These are phyloP conservation scores for Coemansia sp. DNA, from an alignment of 192 early-diverging fungal genomes.

Conservation along the genomic window DNA sequence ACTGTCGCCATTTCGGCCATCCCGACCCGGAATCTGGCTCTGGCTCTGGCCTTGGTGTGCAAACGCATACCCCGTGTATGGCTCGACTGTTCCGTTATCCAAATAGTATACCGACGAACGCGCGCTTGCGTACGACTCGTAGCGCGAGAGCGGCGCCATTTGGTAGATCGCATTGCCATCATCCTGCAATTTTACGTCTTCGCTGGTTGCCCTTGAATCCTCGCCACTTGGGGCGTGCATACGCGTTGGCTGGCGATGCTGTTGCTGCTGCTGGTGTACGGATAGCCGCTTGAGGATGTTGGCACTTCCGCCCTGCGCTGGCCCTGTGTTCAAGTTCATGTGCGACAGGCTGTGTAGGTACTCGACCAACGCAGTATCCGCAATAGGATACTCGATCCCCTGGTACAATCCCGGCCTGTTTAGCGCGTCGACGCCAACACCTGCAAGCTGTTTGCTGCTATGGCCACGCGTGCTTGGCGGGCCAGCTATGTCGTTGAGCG, in stretches of 20 bases:
- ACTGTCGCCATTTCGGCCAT: not conserved
- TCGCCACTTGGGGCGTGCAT: not conserved
- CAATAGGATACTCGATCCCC: slow-evolving; percentile 31
- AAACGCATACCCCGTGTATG: slow-evolving; percentile 52
- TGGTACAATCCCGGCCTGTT: slow-evolving; percentile 46
- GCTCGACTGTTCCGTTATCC: slow-evolving; percentile 42
- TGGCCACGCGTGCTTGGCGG: slow-evolving; percentile 6
- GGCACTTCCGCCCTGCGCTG: slow-evolving; percentile 3
- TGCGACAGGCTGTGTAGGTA: slow-evolving; percentile 43
- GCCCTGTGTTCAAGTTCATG: slow-evolving; percentile 3
- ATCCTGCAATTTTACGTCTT: slow-evolving; percentile 20
- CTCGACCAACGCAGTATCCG: slow-evolving; percentile 31
- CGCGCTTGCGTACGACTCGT: slow-evolving; percentile 20
- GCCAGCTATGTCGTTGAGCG: slow-evolving; percentile 30
- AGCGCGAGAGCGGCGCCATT: slow-evolving; percentile 11
- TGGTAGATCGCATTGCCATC: slow-evolving; percentile 12
- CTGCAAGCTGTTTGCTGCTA: not conserved
- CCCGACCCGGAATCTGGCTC: not conserved
- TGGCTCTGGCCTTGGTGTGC: slow-evolving; percentile 31
- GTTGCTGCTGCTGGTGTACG: slow-evolving; percentile 22
- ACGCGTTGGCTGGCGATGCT: not conserved
- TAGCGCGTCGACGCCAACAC: slow-evolving; percentile 14
- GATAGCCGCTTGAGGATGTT: slow-evolving; percentile 39
- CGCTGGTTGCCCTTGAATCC: not conserved
- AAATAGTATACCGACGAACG: slow-evolving; percentile 50